Evolutionary conservation across 2,329 filamentous ascomycete genomes (phyloP).

Genomic region (Metarhizium sp.): DNA sequence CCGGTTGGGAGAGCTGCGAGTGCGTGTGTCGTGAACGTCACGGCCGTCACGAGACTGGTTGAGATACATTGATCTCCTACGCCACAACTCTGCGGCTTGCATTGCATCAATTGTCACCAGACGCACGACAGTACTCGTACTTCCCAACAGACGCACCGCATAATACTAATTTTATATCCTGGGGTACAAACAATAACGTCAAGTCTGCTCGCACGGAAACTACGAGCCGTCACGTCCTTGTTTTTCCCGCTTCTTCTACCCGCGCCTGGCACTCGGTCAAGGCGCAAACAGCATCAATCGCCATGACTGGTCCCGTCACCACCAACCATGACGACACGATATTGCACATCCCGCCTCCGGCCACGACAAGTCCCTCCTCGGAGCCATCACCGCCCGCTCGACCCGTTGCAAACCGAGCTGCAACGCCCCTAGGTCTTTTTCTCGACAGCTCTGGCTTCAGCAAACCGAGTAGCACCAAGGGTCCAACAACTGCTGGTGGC

Average conservation of each 20-base stretch:
- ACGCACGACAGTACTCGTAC: not conserved
- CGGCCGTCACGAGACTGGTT: slow-evolving; percentile 11
- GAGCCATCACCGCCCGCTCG: slow-evolving; percentile 2
- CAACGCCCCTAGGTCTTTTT: slow-evolving; percentile 12
- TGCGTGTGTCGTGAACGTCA: slow-evolving; percentile 10
- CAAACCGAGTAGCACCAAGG: not conserved
- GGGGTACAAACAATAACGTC: not conserved
- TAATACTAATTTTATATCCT: not conserved
- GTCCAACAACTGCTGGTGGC: not conserved
- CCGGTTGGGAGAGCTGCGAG: slow-evolving; percentile 3
- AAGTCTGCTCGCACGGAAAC: not conserved
- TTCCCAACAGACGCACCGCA: not conserved
- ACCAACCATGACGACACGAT: not conserved
- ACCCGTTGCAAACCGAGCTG: slow-evolving; percentile 11
- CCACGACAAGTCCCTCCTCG: slow-evolving; percentile 2
- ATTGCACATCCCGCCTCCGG: slow-evolving; percentile 3
- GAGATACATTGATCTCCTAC: slow-evolving; percentile 4
- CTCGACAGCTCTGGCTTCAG: slow-evolving; percentile 1
- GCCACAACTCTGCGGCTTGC: slow-evolving; percentile 1
- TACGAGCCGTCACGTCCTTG: not conserved
- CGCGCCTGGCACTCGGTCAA: not conserved
- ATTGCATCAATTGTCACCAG: not conserved
- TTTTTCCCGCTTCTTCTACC: not conserved
- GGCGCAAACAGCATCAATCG: not conserved
- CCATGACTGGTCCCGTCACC: not conserved